Conservation (phyloP, 768 basidiomycete genomes). For the Pluteus cervinus region DNA sequence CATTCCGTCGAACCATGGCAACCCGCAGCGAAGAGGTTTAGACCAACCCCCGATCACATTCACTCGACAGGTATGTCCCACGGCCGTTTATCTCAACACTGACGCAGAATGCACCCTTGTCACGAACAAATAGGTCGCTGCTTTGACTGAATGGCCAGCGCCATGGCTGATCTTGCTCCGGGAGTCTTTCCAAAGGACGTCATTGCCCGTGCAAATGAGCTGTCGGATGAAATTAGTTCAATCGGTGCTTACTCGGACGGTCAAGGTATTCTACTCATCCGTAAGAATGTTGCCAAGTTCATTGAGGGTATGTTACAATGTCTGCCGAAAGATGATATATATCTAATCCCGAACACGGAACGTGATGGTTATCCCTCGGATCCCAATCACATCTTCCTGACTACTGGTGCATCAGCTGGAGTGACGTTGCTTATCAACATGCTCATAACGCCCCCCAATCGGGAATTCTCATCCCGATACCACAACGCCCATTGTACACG, state of each 20-base stretch:
- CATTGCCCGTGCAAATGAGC: conserved; percentile 70
- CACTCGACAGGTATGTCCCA: conserved; percentile 69
- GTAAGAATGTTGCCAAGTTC: conserved; percentile 83
- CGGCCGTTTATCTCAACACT: background rate
- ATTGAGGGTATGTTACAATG: conserved; percentile 57
- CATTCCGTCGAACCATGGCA: conserved; percentile 94
- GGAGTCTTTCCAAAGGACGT: conserved; percentile 81
- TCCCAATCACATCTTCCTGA: conserved; percentile 86
- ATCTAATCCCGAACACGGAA: conserved; percentile 34
- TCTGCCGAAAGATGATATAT: conserved; percentile 1
- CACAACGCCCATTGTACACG: conserved; percentile 96
- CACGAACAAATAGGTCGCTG: conserved; percentile 84
- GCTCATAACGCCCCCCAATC: conserved; percentile 63
- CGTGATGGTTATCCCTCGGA: conserved; percentile 85
- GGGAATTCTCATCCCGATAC: conserved; percentile 91
- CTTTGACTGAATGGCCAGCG: conserved; percentile 86
- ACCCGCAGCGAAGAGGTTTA: conserved; percentile 92
- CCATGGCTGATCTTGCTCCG: conserved; percentile 70
- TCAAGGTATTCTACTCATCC: conserved; percentile 85
- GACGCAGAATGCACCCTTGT: too few species aligned
- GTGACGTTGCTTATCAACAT: conserved; percentile 82
- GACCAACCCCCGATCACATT: conserved; percentile 92
- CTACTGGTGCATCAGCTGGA: conserved; percentile 91
- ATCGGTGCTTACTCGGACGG: conserved; percentile 94
- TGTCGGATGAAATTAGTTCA: conserved; percentile 79